Evolutionary conservation across 108 stramenopile genomes (phyloP).

Genomic region (Pseudonitzschia delicatissima): DNA sequence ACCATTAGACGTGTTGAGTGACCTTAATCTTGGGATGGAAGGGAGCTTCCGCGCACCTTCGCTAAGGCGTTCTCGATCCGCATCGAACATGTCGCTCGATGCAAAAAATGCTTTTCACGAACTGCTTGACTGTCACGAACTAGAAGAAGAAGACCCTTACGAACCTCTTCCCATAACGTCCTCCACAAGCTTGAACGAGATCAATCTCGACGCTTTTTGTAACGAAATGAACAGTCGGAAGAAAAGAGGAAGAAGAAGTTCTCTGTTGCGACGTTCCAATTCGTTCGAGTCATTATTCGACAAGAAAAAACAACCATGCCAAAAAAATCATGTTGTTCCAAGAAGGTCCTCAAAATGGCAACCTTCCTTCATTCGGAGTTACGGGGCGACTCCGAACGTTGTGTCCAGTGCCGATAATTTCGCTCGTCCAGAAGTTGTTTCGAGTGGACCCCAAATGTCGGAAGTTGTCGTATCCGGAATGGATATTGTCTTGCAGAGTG

Average conservation of each 20-base stretch:
- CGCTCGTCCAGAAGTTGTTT: not conserved
- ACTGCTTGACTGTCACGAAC: not conserved
- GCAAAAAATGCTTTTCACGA: slow-evolving; percentile 3
- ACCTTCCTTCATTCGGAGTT: not conserved
- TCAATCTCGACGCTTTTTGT: not conserved
- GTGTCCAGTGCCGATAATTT: not conserved
- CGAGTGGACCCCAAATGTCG: not conserved
- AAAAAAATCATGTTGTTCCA: not conserved
- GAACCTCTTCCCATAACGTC: not conserved
- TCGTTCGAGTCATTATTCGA: slow-evolving; percentile 28
- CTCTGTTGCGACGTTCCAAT: slow-evolving; percentile 27
- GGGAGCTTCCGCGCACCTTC: not conserved
- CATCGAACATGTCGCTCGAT: slow-evolving; percentile 21
- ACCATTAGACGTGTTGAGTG: not conserved
- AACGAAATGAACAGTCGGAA: not conserved
- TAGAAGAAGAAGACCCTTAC: slow-evolving; percentile 11
- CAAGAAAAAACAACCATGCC: slow-evolving; percentile 17
- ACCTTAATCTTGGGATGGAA: slow-evolving; percentile 13
- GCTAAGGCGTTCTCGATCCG: slow-evolving; percentile 25
- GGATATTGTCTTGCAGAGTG: slow-evolving; percentile 18
- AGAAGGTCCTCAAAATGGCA: not conserved
- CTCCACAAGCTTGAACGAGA: no score
- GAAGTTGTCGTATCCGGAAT: not conserved
- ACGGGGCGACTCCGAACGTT: not conserved
- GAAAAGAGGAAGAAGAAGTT: slow-evolving; percentile 25